These are phyloP conservation scores for Eimeria necatrix DNA, from an alignment of 169 alveolate genomes.

Conservation along the genomic window DNA sequence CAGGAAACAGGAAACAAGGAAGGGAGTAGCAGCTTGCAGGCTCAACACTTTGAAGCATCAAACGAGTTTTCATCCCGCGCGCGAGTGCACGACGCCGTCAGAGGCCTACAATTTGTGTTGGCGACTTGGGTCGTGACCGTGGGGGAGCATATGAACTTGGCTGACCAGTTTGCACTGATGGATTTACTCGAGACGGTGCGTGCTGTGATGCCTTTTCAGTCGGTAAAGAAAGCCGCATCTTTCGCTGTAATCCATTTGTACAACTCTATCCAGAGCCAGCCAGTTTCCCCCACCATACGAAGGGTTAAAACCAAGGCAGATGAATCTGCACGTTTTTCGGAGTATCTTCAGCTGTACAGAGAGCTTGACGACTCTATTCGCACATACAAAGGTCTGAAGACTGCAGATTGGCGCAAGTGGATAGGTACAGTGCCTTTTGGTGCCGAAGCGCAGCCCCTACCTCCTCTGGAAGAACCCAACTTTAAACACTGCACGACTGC, in stretches of 20 bases:
- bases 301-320: background rate
- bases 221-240: slow-evolving; percentile 45
- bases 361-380: background rate
- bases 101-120: slow-evolving; percentile 52
- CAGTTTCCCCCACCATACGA: background rate
- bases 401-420: slow-evolving; percentile 52
- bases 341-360: slow-evolving; percentile 26
- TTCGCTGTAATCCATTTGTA: slow-evolving; percentile 32
- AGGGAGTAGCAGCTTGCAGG: background rate
- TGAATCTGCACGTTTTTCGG: slow-evolving; percentile 24
- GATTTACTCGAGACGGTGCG: slow-evolving; percentile 54
- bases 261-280: background rate
- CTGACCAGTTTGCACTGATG: slow-evolving; percentile 53
- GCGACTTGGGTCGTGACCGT: slow-evolving; percentile 66
- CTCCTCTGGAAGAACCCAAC: slow-evolving; percentile 73
- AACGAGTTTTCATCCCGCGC: background rate
- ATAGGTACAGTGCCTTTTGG: slow-evolving; percentile 41
- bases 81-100: slow-evolving; percentile 49
- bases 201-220: slow-evolving; percentile 14
- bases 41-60: background rate
- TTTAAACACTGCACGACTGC: slow-evolving; percentile 71
- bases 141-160: slow-evolving; percentile 34
- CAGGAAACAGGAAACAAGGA: background rate
- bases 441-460: slow-evolving; percentile 40
- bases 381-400: background rate